Percentiles rank a stretch among this genome's conserved stretches.
These are phyloP conservation scores for Chrysanthemum lavandulifolium DNA, from an alignment of 129 eudicot genomes.

Conservation along the genomic window DNA sequence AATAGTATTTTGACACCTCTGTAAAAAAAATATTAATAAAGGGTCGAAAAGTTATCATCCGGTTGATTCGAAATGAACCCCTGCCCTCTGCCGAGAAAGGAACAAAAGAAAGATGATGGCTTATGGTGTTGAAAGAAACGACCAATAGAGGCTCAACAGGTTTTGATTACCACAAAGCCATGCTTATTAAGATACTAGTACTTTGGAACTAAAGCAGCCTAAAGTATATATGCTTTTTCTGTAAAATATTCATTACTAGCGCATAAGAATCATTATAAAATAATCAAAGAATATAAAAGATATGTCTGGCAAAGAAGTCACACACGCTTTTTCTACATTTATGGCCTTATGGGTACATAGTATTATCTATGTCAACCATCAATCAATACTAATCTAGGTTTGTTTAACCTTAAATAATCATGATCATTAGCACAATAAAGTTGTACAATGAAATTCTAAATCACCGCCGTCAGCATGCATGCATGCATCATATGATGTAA, in stretches of 20 bases:
- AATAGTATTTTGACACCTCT: too few relatives aligned
- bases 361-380: neutral
- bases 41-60: too few relatives aligned
- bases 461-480: neutral
- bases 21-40: too few relatives aligned
- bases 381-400: neutral
- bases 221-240: conserved; percentile 49
- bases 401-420: neutral
- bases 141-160: conserved; percentile 21
- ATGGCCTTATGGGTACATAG: neutral
- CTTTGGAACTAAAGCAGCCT: conserved; percentile 40
- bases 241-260: neutral
- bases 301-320: conserved; percentile 7
- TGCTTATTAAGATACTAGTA: conserved; percentile 22
- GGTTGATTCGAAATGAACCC: too few relatives aligned
- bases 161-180: conserved; percentile 14
- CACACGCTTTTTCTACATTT: conserved; percentile 12
- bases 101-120: neutral
- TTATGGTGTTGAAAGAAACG: neutral
- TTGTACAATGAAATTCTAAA: conserved; percentile 2
- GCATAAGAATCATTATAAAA: conserved; percentile 8
- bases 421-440: conserved; percentile 2
- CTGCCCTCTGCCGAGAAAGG: neutral
- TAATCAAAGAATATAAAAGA: neutral
- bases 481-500: conserved; percentile 8